Base-by-base conservation (phyloP, 306 rosid genomes). In the Castanospermum australe region DNA sequence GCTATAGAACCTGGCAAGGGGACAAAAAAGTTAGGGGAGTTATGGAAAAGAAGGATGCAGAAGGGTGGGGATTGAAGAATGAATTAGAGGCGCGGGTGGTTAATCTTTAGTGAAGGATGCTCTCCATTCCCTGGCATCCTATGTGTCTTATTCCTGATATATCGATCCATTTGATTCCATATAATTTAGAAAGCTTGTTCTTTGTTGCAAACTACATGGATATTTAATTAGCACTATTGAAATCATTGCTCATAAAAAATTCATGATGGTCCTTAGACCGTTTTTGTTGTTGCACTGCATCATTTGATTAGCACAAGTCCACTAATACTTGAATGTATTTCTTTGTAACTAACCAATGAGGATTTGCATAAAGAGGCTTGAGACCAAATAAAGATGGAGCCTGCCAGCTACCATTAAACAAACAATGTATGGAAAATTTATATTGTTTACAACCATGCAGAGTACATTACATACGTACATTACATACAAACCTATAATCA, bases 401-500 rank as follows among this genome's bases (percentile, higher is more conserved):
- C 47, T 22, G 52, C 3, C 41, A 44, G 36, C 13, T 35, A 7
- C 21, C 14, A 63, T 9, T 56, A 1, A 57, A 35, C 2, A 22
- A 25, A 28, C 33, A 67, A 32, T 63, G 30, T 45, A 75, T 41
- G 67, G 22, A 11, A 62, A 85, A 24, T 32, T 14, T 24, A n/a
- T 77, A 38, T 55, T 68, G 36, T 41, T 38, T 81, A 61, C 64
- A 52, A 59, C 79, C 80, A 55, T 54, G 30, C 47, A 32, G 17
- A 41, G n/a, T n/a, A n/a, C n/a, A n/a, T n/a, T n/a, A n/a, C 39
- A 52, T 42, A 69, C 15, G 25, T 24, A 79, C 55, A 41, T 69
- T 75, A 84, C 75, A 36, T 85, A 89, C 90, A 88, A 79, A 39
- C 88, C 76, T 80, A 41, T 30, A 5, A 75, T 75, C 22, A 67